Evolutionary conservation across 2,329 filamentous ascomycete genomes (phyloP), one percentile per base, ranked within the genome.

Genomic region (Alternaria sp.): DNA sequence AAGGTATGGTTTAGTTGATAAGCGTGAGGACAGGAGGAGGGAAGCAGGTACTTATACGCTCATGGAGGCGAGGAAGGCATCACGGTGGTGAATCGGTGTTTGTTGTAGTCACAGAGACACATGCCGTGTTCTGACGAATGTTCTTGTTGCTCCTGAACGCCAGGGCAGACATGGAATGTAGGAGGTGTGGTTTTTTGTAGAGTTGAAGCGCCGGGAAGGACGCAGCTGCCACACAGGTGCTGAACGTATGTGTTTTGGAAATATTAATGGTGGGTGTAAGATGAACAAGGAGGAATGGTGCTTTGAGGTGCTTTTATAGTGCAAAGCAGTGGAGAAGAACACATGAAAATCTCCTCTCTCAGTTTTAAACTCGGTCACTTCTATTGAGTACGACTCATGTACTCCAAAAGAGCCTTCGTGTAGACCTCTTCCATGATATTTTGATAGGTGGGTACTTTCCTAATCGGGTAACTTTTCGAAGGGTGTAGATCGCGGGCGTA

Each of bases 211-310:
- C 15, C 9, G 13, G 1, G 15, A n/a, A 36, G 32, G 15, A 15
- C 30, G 13, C 30, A 15, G 13, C 9, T 7, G 13, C 13, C 30
- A 36, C 30, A 36, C 15, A 3, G n/a, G n/a, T n/a, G n/a, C n/a
- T n/a, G n/a, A n/a, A n/a, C n/a, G n/a, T n/a, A 7, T 30, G 12
- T 13, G 1, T 13, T 32, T 32, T 32, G 30, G 6, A 8, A 15
- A 32, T 0, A 32, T 15, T 7, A 1, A 4, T 5, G 15, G 4
- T n/a, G 8, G 32, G 4, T 36, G 15, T n/a, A 21, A 21, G 21
- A n/a, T n/a, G n/a, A n/a, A n/a, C n/a, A n/a, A n/a, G n/a, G 0
- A 36, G 0, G 2, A 4, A 7, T 1, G 7, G 7, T 36, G 2
- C 0, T n/a, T n/a, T n/a, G n/a, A 5, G 32, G 0, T 36, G 4